Evolutionary conservation across 2,329 filamentous ascomycete genomes (phyloP).

Genomic region (Cadophora malorum): DNA sequence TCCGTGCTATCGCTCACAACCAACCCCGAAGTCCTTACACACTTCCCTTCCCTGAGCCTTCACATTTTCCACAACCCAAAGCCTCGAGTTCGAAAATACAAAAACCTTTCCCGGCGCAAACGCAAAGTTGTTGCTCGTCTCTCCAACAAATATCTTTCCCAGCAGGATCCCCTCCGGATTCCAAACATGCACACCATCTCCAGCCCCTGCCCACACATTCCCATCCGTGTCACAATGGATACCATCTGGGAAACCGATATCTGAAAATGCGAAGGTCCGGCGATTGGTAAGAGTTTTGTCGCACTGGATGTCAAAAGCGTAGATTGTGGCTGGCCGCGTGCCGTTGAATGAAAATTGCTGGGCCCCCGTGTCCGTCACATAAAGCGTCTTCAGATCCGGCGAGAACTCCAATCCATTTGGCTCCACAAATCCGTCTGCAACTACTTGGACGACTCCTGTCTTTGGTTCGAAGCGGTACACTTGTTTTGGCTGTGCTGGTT

Average conservation of each 20-base stretch:
- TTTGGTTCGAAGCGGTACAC: slow-evolving; percentile 21
- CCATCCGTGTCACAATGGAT: slow-evolving; percentile 22
- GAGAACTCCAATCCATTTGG: slow-evolving; percentile 23
- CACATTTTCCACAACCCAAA: slow-evolving; percentile 24
- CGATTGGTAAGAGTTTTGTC: slow-evolving; percentile 6
- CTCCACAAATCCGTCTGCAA: slow-evolving; percentile 17
- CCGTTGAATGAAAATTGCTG: slow-evolving; percentile 17
- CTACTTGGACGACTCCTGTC: slow-evolving; percentile 16
- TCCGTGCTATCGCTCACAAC: slow-evolving; percentile 6
- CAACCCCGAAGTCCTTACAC: slow-evolving; percentile 18
- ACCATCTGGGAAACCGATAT: slow-evolving; percentile 14
- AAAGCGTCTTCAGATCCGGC: slow-evolving; percentile 18
- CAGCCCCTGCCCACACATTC: slow-evolving; percentile 17
- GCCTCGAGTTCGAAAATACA: slow-evolving; percentile 19
- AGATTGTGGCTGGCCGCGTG: slow-evolving; percentile 16
- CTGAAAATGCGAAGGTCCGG: slow-evolving; percentile 17
- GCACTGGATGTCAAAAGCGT: slow-evolving; percentile 13
- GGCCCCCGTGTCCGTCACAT: slow-evolving; percentile 19
- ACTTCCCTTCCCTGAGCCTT: slow-evolving; percentile 22
- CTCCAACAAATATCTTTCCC: slow-evolving; percentile 23
- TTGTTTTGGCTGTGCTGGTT: slow-evolving; percentile 17
- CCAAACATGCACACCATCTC: slow-evolving; percentile 21
- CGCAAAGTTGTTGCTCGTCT: slow-evolving; percentile 23
- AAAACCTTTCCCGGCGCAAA: slow-evolving; percentile 22
- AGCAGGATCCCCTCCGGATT: slow-evolving; percentile 15